Evolutionary conservation across 371 early-diverging fungal genomes (phyloP).

Genomic region (Haplosporangium sp.): DNA sequence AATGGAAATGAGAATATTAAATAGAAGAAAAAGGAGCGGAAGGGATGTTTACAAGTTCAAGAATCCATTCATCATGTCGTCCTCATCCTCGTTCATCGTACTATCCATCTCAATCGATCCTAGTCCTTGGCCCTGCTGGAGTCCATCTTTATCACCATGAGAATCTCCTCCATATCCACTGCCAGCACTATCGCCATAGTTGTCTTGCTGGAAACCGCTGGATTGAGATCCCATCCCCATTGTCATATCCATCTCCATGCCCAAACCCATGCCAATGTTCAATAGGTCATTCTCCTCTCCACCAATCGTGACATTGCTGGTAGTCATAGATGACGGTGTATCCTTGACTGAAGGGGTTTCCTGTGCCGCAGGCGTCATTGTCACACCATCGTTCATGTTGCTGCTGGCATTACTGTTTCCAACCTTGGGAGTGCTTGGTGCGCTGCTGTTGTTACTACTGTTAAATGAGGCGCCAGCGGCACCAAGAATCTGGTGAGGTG

Average conservation of each 20-base stretch:
- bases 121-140: slow-evolving; percentile 19
- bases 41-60: slow-evolving; percentile 37
- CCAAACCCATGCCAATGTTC: slow-evolving; percentile 41
- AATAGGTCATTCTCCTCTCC: slow-evolving; percentile 34
- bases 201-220: slow-evolving; percentile 2
- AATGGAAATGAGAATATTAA: too few relatives aligned
- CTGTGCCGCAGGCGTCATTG: neutral
- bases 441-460: slow-evolving; percentile 10
- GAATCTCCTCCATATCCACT: slow-evolving; percentile 11
- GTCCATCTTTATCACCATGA: slow-evolving; percentile 3
- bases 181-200: neutral
- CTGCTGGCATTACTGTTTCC: slow-evolving; percentile 3
- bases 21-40: too few relatives aligned
- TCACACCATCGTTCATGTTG: slow-evolving; percentile 1
- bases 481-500: slow-evolving; percentile 16
- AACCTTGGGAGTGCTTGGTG: slow-evolving; percentile 10
- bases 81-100: slow-evolving; percentile 39
- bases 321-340: neutral
- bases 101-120: slow-evolving; percentile 43
- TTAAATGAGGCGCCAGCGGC: neutral
- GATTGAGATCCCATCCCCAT: slow-evolving; percentile 11
- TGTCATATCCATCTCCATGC: slow-evolving; percentile 35
- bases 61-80: slow-evolving; percentile 54
- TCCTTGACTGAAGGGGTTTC: neutral
- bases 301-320: neutral